A percentile compares a stretch with the other conserved stretches of the same genome.
These are phyloP conservation scores for Mycena pura DNA, from an alignment of 768 basidiomycete genomes.

Conservation along the genomic window DNA sequence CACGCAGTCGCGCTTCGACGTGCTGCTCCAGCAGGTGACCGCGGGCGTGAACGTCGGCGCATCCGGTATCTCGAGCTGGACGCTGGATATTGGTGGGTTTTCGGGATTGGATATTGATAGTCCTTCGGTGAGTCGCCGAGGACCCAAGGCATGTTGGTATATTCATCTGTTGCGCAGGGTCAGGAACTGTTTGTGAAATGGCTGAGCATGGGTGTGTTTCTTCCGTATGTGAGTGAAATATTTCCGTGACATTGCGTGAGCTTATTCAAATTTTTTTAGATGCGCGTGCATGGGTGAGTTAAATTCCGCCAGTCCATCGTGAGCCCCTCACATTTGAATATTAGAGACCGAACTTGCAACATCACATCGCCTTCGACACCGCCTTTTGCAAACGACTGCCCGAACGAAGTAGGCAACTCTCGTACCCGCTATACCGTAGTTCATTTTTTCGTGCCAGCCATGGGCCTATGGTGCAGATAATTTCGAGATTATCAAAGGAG, in stretches of 20 bases:
- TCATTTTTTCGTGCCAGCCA: constrained; percentile 29
- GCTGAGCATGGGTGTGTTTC: constrained; percentile 44
- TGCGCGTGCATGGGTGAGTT: constrained; percentile 5
- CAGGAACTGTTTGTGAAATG: constrained; percentile 43
- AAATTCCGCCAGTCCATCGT: background rate
- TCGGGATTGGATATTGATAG: constrained; percentile 39
- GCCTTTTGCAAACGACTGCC: constrained; percentile 40
- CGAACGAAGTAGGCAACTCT: constrained; percentile 36
- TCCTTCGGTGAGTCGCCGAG: constrained; percentile 26
- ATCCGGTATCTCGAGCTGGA: constrained; percentile 46
- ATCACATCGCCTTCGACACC: constrained; percentile 29
- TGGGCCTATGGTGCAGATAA: constrained; percentile 46
- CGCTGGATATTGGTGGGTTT: constrained; percentile 46
- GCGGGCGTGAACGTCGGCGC: constrained; percentile 41
- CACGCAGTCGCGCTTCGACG: constrained; percentile 42
- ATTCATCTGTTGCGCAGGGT: constrained; percentile 28
- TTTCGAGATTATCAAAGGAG: constrained; percentile 43
- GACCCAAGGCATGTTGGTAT: background rate
- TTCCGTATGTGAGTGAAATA: constrained; percentile 40
- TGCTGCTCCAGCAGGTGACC: constrained; percentile 43
- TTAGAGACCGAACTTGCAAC: constrained; percentile 37
- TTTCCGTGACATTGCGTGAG: background rate
- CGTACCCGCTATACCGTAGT: background rate
- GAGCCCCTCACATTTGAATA: background rate
- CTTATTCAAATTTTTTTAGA: background rate